A percentile compares a stretch with the other conserved stretches of the same genome.
These are phyloP conservation scores for Pseudohalonectria lignicola DNA, from an alignment of 2,329 filamentous ascomycete species.

Conservation along the genomic window DNA sequence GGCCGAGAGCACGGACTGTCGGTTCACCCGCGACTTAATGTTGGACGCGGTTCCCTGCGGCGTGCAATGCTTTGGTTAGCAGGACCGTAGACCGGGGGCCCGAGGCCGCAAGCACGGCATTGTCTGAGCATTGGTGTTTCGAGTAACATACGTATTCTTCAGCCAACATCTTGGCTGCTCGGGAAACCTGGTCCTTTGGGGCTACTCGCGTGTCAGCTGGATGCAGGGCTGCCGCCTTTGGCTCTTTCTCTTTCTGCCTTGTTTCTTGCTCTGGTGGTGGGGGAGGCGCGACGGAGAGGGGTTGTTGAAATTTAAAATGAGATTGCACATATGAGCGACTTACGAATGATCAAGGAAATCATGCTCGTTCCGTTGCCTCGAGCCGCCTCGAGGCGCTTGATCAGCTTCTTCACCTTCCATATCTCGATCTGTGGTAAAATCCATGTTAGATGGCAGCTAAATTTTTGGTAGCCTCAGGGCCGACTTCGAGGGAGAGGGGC, in stretches of 20 bases:
- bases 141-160: slow-evolving; percentile 81
- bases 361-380: slow-evolving; percentile 98
- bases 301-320: no score
- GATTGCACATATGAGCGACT: no score
- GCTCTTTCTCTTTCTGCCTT: no score
- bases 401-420: slow-evolving; percentile 99
- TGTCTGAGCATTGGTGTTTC: no score
- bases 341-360: slow-evolving; percentile 99
- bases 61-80: no score
- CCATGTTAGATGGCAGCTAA: slow-evolving; percentile 4
- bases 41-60: slow-evolving; percentile 88
- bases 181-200: slow-evolving; percentile 95
- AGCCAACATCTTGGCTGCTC: slow-evolving; percentile 98
- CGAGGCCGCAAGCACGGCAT: neutral
- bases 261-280: neutral
- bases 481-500: no score
- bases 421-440: slow-evolving; percentile 48
- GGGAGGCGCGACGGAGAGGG: slow-evolving; percentile 4
- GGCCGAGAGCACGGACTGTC: slow-evolving; percentile 92
- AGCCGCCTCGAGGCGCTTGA: slow-evolving; percentile 95
- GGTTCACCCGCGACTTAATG: slow-evolving; percentile 99
- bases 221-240: no score
- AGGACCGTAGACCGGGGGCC: neutral
- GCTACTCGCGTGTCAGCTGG: slow-evolving; percentile 45
- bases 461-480: no score